A percentile compares a stretch with the other conserved stretches of the same genome.
phyloP scores from a whole-genome alignment of 208 protist genomes.

The Crithidia mellificae region DNA sequence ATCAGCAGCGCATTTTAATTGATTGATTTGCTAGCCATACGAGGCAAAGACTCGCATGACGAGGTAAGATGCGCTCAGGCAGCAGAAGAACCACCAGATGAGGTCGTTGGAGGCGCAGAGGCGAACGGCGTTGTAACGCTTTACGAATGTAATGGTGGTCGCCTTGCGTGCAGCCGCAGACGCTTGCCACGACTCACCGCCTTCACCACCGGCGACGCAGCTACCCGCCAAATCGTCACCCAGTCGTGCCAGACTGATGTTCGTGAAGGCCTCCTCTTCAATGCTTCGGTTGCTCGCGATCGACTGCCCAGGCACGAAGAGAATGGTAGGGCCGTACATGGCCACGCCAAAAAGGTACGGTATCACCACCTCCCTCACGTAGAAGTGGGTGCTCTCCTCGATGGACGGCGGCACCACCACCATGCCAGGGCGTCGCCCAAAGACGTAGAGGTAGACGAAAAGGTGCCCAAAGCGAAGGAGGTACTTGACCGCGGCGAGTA shows the following conservation, averaged over 20 bases:
- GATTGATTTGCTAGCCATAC: background rate
- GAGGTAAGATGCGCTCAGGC: background rate
- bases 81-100: conserved; percentile 16
- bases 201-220: background rate
- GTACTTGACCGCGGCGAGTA: conserved; percentile 30
- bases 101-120: conserved; percentile 13
- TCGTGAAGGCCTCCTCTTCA: background rate
- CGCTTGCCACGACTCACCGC: no score
- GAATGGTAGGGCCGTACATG: background rate
- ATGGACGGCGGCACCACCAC: conserved; percentile 28
- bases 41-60: conserved; percentile 15
- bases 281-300: background rate
- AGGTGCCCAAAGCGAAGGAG: conserved; percentile 44
- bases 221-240: background rate
- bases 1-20: no score
- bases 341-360: conserved; percentile 10
- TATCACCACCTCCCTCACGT: background rate
- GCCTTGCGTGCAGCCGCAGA: no score
- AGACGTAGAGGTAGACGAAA: conserved; percentile 27
- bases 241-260: conserved; percentile 1
- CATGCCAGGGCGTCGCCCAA: conserved; percentile 22
- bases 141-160: background rate
- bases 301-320: conserved; percentile 5
- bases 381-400: conserved; percentile 8
- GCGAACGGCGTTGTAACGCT: background rate